Evolutionary conservation across 2,329 filamentous ascomycete genomes (phyloP).

Genomic region (Sporothrix brunneoviolacea): DNA sequence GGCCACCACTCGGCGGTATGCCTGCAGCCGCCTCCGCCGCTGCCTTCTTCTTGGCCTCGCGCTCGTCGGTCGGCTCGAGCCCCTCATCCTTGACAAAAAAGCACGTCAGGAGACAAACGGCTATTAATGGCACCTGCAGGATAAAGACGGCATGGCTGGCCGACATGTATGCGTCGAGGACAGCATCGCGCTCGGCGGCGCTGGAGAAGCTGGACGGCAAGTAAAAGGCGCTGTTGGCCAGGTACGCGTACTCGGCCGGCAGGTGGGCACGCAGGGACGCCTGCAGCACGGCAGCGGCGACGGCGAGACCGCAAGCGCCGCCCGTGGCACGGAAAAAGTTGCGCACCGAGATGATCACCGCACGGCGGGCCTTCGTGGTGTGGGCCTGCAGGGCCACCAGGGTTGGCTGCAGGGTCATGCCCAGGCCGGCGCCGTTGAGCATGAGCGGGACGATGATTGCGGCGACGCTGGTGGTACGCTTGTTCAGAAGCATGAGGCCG

Average conservation of each 20-base stretch:
- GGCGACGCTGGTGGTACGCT: conserved; percentile 21
- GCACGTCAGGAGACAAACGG: conserved; percentile 42
- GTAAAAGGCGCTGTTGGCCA: conserved; percentile 26
- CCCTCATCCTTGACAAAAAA: conserved; percentile 46
- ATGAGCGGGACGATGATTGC: conserved; percentile 27
- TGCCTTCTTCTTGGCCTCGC: conserved; percentile 8
- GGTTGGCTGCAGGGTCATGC: conserved; percentile 31
- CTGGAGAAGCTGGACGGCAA: conserved; percentile 20
- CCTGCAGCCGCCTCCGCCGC: conserved; percentile 2
- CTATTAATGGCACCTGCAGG: conserved; percentile 48
- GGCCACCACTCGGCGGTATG: no score
- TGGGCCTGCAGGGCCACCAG: conserved; percentile 33
- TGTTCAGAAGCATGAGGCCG: conserved; percentile 25
- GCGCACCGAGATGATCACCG: conserved; percentile 32
- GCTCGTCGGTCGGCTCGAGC: conserved; percentile 26
- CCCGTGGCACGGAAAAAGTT: conserved; percentile 33
- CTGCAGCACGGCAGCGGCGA: conserved; percentile 27
- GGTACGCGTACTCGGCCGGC: conserved; percentile 10
- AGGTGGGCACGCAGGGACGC: conserved; percentile 22
- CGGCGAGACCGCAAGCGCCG: conserved; percentile 29
- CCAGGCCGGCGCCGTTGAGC: conserved; percentile 29
- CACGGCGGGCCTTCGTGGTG: conserved; percentile 28
- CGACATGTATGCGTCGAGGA: conserved; percentile 23
- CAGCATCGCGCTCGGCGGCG: conserved; percentile 12
- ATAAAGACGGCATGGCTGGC: conserved; percentile 51